These are phyloP conservation scores for Cydonia oblonga DNA, from an alignment of 331 rosid genomes.

Conservation along the genomic window DNA sequence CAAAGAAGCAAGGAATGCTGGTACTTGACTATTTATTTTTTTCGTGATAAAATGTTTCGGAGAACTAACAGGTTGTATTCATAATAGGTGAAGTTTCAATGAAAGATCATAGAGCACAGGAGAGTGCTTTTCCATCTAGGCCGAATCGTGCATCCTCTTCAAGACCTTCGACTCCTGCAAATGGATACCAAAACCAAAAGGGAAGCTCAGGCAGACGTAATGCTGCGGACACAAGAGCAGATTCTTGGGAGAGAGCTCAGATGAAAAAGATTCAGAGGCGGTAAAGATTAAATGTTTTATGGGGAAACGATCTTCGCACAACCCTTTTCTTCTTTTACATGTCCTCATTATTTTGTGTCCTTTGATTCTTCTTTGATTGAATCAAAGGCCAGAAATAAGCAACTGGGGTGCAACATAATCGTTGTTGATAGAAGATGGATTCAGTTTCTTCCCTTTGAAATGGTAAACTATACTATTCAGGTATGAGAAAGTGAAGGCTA, in stretches of 20 bases:
- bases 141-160: slow-evolving; percentile 22
- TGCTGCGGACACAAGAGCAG: slow-evolving; percentile 24
- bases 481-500: slow-evolving; percentile 41
- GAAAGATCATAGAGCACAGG: slow-evolving; percentile 23
- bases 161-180: slow-evolving; percentile 10
- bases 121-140: slow-evolving; percentile 19
- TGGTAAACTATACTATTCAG: slow-evolving; percentile 25
- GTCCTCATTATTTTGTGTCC: not conserved
- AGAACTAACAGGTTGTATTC: not conserved
- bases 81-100: slow-evolving; percentile 30
- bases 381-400: no score
- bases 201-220: slow-evolving; percentile 5
- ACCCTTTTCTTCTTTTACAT: no score
- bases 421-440: not conserved
- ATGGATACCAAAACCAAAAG: slow-evolving; percentile 20
- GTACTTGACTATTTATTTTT: not conserved
- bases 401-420: not conserved
- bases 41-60: not conserved
- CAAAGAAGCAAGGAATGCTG: slow-evolving; percentile 15
- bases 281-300: slow-evolving; percentile 15
- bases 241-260: slow-evolving; percentile 46
- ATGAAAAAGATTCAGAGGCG: slow-evolving; percentile 37
- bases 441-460: not conserved
- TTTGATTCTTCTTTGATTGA: not conserved
- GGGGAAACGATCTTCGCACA: no score